phyloP scores from a whole-genome alignment of 371 early-diverging fungal species.

The Parasitella parasitica region DNA sequence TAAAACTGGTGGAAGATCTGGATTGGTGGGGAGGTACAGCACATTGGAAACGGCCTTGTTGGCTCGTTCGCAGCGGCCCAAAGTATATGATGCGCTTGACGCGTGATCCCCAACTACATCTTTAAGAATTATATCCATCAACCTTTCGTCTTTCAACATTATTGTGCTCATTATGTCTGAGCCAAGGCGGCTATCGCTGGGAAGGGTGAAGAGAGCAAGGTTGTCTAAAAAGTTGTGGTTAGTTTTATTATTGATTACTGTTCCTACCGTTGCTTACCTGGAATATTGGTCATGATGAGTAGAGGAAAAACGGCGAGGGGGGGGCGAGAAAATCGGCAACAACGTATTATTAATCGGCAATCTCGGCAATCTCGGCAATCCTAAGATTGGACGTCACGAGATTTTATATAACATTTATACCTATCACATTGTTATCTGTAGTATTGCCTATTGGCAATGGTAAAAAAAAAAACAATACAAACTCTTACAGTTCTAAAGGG shows the following conservation, averaged over 20 bases:
- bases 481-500: no score
- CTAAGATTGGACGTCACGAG: no score
- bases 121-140: conserved; percentile 8
- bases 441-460: no score
- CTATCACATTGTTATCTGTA: no score
- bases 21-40: neutral
- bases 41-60: conserved; percentile 13
- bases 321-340: neutral
- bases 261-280: conserved; percentile 4
- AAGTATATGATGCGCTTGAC: conserved; percentile 7
- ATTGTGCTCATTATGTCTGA: conserved; percentile 7
- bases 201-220: conserved; percentile 9
- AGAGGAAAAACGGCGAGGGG: neutral
- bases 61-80: conserved; percentile 8
- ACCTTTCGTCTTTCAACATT: conserved; percentile 2
- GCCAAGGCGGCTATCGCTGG: conserved; percentile 2
- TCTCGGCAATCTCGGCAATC: no score
- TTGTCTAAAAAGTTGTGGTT: neutral
- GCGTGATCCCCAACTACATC: conserved; percentile 7
- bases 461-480: no score
- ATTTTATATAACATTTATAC: no score
- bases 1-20: conserved; percentile 6
- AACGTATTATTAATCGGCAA: neutral
- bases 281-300: conserved; percentile 1
- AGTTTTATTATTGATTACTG: conserved; percentile 3